Percentiles rank a stretch among this genome's conserved stretches.
Evolutionary conservation across 345 rosid genomes (phyloP).

Genomic region (Lepidium sativum): DNA sequence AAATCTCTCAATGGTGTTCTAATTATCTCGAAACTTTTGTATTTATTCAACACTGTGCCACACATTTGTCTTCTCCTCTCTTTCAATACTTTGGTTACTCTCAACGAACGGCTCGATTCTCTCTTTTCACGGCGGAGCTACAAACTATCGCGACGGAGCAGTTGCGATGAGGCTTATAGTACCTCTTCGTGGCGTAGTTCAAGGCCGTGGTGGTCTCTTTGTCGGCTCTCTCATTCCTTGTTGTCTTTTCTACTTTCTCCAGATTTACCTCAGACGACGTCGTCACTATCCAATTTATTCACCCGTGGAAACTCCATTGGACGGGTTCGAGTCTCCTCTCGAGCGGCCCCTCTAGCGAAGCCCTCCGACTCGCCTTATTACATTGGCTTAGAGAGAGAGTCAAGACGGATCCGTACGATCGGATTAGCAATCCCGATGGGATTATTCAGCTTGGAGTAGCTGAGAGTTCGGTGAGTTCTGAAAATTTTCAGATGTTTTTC

Average conservation of each 20-base stretch:
- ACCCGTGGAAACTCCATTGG: constrained; percentile 46
- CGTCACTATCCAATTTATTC: constrained; percentile 46
- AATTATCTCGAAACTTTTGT: background rate
- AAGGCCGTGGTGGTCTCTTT: constrained; percentile 77
- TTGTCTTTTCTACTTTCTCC: constrained; percentile 72
- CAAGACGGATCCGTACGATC: constrained; percentile 49
- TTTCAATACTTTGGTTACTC: background rate
- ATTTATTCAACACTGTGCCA: background rate
- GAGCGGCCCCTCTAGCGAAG: constrained; percentile 49
- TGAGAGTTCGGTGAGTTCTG: constrained; percentile 55
- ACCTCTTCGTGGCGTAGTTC: constrained; percentile 72
- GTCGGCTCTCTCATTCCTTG: constrained; percentile 84
- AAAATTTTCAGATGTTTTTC: background rate
- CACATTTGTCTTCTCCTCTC: too few relatives aligned
- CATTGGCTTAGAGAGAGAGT: constrained; percentile 57
- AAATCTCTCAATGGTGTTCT: too few relatives aligned
- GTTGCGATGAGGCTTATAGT: constrained; percentile 69
- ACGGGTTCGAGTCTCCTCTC: constrained; percentile 45
- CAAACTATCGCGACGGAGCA: background rate
- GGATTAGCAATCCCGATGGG: constrained; percentile 45
- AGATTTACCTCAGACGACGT: constrained; percentile 58
- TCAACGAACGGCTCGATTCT: constrained; percentile 19
- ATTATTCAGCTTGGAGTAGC: constrained; percentile 81
- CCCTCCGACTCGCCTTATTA: constrained; percentile 64
- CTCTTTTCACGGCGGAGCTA: background rate